These are phyloP conservation scores for Gracilaria vermiculophylla DNA, from an alignment of 23 red algal species.

Conservation along the genomic window DNA sequence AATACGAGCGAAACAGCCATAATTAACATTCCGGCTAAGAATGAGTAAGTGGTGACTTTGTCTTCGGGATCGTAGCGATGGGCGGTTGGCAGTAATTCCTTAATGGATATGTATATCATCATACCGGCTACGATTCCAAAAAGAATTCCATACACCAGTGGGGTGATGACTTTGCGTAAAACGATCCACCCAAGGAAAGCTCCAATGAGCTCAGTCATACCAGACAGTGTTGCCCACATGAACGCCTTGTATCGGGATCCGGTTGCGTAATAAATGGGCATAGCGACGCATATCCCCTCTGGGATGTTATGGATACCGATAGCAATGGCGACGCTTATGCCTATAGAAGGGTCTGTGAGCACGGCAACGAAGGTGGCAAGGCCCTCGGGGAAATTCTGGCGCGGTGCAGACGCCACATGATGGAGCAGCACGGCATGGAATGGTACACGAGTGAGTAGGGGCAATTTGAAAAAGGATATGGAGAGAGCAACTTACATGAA, in stretches of 20 bases:
- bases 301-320: constrained; percentile 91
- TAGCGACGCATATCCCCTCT: constrained; percentile 88
- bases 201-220: constrained; percentile 84
- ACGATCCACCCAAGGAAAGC: constrained; percentile 85
- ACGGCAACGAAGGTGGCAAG: constrained; percentile 87
- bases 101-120: constrained; percentile 85
- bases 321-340: constrained; percentile 77
- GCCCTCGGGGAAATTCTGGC: constrained; percentile 92
- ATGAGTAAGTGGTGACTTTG: constrained; percentile 47
- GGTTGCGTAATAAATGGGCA: constrained; percentile 92
- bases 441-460: no score
- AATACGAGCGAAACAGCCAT: constrained; percentile 75
- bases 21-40: constrained; percentile 53
- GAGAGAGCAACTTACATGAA: constrained; percentile 38
- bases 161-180: constrained; percentile 65
- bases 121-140: constrained; percentile 82
- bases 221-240: constrained; percentile 85
- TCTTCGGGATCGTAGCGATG: constrained; percentile 81
- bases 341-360: constrained; percentile 69
- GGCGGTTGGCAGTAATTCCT: constrained; percentile 78
- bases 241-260: constrained; percentile 71
- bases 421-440: no score
- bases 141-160: constrained; percentile 68
- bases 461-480: no score
- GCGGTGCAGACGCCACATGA: neutral